Base-by-base conservation (phyloP, 2,329 filamentous ascomycete species). In the Reticulascus tulasneorum region DNA sequence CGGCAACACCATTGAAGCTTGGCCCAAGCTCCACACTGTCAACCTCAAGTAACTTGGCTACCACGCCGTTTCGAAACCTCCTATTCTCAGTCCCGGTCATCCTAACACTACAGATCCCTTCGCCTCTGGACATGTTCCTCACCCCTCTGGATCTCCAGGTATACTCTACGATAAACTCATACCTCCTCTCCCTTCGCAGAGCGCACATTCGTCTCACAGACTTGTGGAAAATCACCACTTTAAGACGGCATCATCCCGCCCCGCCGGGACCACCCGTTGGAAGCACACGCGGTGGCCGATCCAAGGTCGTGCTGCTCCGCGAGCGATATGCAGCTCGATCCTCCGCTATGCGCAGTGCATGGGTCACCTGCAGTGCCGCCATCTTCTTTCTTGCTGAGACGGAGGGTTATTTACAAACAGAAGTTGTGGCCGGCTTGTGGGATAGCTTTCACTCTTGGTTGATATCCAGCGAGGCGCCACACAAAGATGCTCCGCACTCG, bases 381-480 rank as follows among this genome's bases (percentile, higher is more conserved):
- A 77, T 94, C 5, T 96, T 95, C 63, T 85, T 97, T 48, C 70
- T 97, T 4, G 87, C 86, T 1, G 90, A 96, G 56, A 83, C 87
- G 11, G 85, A 91, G 47, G 80, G 80, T 4, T 97, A 94, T 51
- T 79, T 97, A 28, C 91, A 96, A 58, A 87, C 86, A 2, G 89
- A 95, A 53, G 82, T 97, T 7, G 82, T 96, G 11, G 78, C 82
- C 41, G 81, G 82, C 21, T 81, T 87, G 2, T 96, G 89, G 79
- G 75, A 82, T 12, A 80, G 85, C 33, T 90, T 97, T 49, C 77
- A 84, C 35, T 58, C 62, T 11, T 96, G 90, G 88, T 67, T 94
- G 13, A 69, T 70, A 19, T 67, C 68, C 9, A 65, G 65, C 5
- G 56, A 60, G 22, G 6, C 22, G 9, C 24, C 15, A 9, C 21